These are phyloP conservation scores for Alternaria infectoria DNA, from an alignment of 2,329 filamentous ascomycete species.

Conservation along the genomic window DNA sequence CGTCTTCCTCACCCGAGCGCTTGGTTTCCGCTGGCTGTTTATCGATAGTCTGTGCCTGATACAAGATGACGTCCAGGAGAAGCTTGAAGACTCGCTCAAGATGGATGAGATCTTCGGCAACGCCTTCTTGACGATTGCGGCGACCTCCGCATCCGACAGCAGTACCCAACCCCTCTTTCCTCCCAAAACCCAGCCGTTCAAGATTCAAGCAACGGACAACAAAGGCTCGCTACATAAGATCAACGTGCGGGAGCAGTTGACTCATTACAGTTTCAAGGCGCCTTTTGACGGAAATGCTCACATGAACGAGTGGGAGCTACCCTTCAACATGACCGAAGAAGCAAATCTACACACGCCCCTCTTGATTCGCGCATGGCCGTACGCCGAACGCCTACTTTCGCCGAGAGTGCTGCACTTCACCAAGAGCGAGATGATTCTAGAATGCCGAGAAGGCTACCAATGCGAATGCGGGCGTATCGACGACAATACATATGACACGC, in stretches of 20 bases:
- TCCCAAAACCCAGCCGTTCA: slow-evolving; percentile 33
- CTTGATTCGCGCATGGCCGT: slow-evolving; percentile 45
- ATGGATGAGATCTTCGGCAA: slow-evolving; percentile 42
- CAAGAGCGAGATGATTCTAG: slow-evolving; percentile 44
- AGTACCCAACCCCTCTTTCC: slow-evolving; percentile 36
- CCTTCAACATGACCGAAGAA: slow-evolving; percentile 40
- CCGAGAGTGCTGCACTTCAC: slow-evolving; percentile 43
- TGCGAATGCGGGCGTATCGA: slow-evolving; percentile 46
- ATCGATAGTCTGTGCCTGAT: slow-evolving; percentile 45
- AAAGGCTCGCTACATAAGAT: slow-evolving; percentile 40
- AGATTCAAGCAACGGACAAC: slow-evolving; percentile 42
- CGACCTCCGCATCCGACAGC: slow-evolving; percentile 40
- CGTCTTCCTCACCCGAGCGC: slow-evolving; percentile 39
- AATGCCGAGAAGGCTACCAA: slow-evolving; percentile 46
- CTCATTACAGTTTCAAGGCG: slow-evolving; percentile 46
- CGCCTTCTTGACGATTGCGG: slow-evolving; percentile 43
- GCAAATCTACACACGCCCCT: slow-evolving; percentile 39
- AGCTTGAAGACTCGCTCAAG: slow-evolving; percentile 32
- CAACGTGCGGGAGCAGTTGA: slow-evolving; percentile 44
- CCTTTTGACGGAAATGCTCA: slow-evolving; percentile 41
- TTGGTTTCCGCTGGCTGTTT: slow-evolving; percentile 47
- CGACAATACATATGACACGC: slow-evolving; percentile 37
- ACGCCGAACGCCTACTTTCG: slow-evolving; percentile 40
- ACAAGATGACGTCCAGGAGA: slow-evolving; percentile 39
- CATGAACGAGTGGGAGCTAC: slow-evolving; percentile 46